Base-by-base conservation (phyloP, 192 early-diverging fungal species). In the Coemansia sp. region DNA sequence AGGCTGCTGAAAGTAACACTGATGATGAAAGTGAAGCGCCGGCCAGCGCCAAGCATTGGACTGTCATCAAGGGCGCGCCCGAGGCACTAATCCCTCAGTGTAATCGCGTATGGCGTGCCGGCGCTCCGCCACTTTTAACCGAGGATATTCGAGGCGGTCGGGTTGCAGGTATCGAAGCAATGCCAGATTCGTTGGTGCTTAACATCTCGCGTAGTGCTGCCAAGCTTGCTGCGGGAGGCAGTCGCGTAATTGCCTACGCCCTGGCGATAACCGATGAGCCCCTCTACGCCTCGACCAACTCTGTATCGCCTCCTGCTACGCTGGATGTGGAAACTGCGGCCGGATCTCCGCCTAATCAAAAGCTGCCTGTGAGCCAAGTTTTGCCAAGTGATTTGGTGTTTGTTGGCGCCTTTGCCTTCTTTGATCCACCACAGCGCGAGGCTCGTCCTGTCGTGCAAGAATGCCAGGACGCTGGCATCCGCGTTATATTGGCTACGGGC, bases 321-420 rank as follows among this genome's bases (percentile, higher is more conserved):
- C 14, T 55, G 49, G 33, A 55, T 38, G 46, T 35, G 13, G 37
- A 49, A 5, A 35, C 14, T 35, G 39, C 62, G 3, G 16, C 55
- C n/a, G 35, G 42, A 38, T 4, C 19, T 33, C 11, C 19, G 59
- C 63, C 55, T 21, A 9, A 17, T 17, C 43, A 16, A 17, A 46
- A 37, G 7, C 35, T 8, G 35, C 35, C 43, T 19, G 43, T 46
- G 43, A 17, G 47, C 17, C 43, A 38, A 8, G 43, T 50, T 16
- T 9, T 80, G 55, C 74, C 78, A 3, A 32, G 52, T 2, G 70
- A 74, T 38, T 37, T 81, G 69, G 42, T 78, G 1, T 84, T 84
- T 70, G 73, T 80, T 19, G 82, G 82, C 2, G 74, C 82, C 2
- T 74, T 80, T 67, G 82, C 77, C 1, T 80, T 80, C 49, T 76